Evolutionary conservation across 2,329 filamentous ascomycete species (phyloP).

Genomic region (Cryphonectria nitschkei): DNA sequence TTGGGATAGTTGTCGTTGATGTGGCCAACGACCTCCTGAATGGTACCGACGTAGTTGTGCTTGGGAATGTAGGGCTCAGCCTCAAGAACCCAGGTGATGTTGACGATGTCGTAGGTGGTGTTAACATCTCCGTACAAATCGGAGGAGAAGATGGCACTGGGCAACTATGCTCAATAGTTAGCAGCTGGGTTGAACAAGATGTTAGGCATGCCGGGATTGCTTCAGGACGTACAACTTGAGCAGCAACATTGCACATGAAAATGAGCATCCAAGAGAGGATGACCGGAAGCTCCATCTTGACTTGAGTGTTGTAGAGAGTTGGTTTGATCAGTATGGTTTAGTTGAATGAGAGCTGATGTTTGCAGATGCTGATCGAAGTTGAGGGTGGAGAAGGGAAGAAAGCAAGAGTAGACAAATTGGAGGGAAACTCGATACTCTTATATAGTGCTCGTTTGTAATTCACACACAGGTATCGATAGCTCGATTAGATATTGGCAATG

Average conservation of each 20-base stretch:
- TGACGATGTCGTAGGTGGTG: constrained; percentile 1
- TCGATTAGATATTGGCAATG: background rate
- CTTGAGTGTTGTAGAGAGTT: background rate
- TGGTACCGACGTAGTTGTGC: constrained; percentile 5
- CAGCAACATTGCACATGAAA: constrained; percentile 1
- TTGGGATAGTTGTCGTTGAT: background rate
- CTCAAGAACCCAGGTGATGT: constrained; percentile 13
- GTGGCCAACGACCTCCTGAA: constrained; percentile 9
- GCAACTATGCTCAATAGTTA: background rate
- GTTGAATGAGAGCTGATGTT: background rate
- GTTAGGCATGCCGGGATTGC: background rate
- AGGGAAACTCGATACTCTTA: background rate
- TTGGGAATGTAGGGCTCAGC: constrained; percentile 6
- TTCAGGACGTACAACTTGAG: background rate
- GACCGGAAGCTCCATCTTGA: background rate
- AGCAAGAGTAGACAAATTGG: background rate
- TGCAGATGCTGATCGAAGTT: background rate
- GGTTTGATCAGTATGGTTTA: background rate
- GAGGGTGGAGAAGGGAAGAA: background rate
- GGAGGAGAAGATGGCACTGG: background rate
- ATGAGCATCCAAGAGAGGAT: background rate
- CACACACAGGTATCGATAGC: background rate
- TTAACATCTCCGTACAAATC: background rate
- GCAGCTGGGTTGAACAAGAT: background rate
- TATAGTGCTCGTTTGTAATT: background rate